phyloP scores from a whole-genome alignment of 1,284 basidiomycete species.

The Pterulicium gracile region DNA sequence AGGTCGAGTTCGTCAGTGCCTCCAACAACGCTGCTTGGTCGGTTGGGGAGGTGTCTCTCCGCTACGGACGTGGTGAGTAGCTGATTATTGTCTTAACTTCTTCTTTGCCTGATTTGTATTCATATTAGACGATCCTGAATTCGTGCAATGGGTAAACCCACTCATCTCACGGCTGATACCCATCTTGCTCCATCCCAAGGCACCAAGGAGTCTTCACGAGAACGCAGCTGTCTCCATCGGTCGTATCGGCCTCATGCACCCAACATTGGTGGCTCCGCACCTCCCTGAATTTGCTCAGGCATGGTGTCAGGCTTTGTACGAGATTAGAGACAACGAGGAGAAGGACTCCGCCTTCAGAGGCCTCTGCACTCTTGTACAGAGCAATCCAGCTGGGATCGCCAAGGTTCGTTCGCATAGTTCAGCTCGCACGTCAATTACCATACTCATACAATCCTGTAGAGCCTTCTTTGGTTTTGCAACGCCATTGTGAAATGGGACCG shows the following conservation, averaged over 20 bases:
- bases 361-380: slow-evolving; percentile 91
- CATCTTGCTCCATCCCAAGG: slow-evolving; percentile 85
- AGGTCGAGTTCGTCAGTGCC: slow-evolving; percentile 88
- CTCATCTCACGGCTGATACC: slow-evolving; percentile 86
- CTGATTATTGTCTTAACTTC: slow-evolving; percentile 2
- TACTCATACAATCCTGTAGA: slow-evolving; percentile 32
- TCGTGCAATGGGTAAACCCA: slow-evolving; percentile 82
- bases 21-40: slow-evolving; percentile 99
- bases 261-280: slow-evolving; percentile 81
- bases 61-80: slow-evolving; percentile 63
- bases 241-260: slow-evolving; percentile 89
- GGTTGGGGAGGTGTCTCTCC: slow-evolving; percentile 91
- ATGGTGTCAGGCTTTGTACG: slow-evolving; percentile 96
- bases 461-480: slow-evolving; percentile 92
- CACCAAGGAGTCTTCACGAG: slow-evolving; percentile 90
- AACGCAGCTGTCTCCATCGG: slow-evolving; percentile 99
- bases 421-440: neutral
- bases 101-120: slow-evolving; percentile 7
- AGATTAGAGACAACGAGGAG: slow-evolving; percentile 99
- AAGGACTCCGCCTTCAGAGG: slow-evolving; percentile 99
- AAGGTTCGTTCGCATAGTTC: slow-evolving; percentile 41
- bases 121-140: slow-evolving; percentile 59
- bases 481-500: slow-evolving; percentile 91
- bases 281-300: slow-evolving; percentile 86
- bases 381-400: slow-evolving; percentile 85